Percentiles rank a stretch among this genome's conserved stretches.
Conservation (phyloP, 2,329 filamentous ascomycete genomes). For the Cytospora paraplurivora region DNA sequence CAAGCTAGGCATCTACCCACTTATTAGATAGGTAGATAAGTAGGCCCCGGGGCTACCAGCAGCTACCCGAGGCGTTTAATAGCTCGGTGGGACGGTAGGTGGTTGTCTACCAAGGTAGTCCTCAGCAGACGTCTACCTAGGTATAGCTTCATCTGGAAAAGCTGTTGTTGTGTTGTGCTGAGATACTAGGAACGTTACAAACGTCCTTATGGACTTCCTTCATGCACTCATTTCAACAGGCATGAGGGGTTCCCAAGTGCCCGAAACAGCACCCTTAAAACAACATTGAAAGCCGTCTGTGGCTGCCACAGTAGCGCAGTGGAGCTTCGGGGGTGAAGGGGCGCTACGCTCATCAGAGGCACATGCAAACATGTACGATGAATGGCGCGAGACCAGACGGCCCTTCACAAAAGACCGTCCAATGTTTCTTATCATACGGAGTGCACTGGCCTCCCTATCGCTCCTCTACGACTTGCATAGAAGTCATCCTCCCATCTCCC, state of each 20-base stretch:
- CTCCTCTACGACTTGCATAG: not conserved
- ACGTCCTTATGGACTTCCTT: not conserved
- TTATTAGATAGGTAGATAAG: not conserved
- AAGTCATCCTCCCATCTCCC: too few relatives aligned
- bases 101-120: not conserved
- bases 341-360: not conserved
- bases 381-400: not conserved
- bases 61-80: conserved; percentile 1
- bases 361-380: not conserved
- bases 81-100: not conserved
- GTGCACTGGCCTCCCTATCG: not conserved
- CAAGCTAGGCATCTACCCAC: not conserved
- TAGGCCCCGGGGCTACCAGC: not conserved
- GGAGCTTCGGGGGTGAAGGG: not conserved
- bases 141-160: not conserved
- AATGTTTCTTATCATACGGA: too few relatives aligned
- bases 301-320: not conserved
- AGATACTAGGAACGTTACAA: not conserved
- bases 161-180: not conserved
- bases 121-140: not conserved
- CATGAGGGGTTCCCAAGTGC: not conserved
- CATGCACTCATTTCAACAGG: not conserved
- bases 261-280: not conserved
- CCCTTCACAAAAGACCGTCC: not conserved
- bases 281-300: not conserved